Evolutionary conservation across 768 basidiomycete species (phyloP).

Genomic region (Trametes cingulata): DNA sequence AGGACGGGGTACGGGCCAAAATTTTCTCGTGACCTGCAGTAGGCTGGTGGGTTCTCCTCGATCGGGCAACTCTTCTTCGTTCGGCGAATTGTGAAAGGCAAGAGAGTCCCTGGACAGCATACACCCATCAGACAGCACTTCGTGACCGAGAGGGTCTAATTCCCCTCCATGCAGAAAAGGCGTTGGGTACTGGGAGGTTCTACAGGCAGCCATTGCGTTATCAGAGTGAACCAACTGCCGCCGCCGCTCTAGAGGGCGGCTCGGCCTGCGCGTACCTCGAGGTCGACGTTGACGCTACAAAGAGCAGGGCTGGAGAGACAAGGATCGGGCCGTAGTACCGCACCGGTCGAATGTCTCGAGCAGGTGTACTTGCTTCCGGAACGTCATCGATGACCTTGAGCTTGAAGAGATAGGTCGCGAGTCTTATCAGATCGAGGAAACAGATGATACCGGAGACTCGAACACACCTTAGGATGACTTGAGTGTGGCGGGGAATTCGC

Average conservation of each 20-base stretch:
- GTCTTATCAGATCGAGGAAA: conserved; percentile 6
- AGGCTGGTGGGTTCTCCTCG: neutral
- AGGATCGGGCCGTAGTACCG: conserved; percentile 12
- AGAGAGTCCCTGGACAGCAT: neutral
- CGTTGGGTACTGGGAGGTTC: neutral
- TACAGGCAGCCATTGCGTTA: neutral
- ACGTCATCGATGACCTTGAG: conserved; percentile 9
- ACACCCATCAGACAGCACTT: neutral
- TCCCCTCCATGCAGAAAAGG: neutral
- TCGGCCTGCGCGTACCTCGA: neutral
- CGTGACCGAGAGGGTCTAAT: conserved; percentile 1
- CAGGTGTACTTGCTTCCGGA: neutral
- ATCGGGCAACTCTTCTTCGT: conserved; percentile 1
- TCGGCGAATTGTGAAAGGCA: neutral
- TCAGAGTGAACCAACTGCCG: neutral
- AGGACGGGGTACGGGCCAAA: conserved; percentile 8
- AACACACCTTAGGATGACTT: too few relatives aligned
- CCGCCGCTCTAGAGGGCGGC: neutral
- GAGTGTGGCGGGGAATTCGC: too few relatives aligned
- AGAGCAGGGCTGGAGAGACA: neutral
- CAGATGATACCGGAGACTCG: neutral
- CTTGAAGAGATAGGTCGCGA: neutral
- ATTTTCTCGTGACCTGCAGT: conserved; percentile 2
- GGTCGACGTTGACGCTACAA: neutral
- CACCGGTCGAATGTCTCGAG: neutral